phyloP scores from a whole-genome alignment of 768 basidiomycete genomes.

The Termitomyces sp. region DNA sequence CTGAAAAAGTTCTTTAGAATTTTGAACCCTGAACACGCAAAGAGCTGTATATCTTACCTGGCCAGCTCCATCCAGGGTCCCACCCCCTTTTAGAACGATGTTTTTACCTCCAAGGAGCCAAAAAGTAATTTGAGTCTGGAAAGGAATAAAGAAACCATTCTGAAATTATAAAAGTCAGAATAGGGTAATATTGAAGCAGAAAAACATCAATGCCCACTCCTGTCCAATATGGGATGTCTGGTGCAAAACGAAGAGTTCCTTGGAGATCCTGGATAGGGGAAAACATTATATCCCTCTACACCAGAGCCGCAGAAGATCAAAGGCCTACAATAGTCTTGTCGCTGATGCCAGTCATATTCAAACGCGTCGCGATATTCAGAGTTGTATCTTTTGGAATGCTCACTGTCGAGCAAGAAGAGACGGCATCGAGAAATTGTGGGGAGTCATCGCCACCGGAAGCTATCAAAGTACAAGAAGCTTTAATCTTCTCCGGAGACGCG shows the following conservation, averaged over 20 bases:
- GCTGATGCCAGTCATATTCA: slow-evolving; percentile 48
- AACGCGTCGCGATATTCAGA: slow-evolving; percentile 41
- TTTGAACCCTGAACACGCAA: neutral
- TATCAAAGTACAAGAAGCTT: slow-evolving; percentile 31
- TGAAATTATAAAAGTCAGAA: slow-evolving; percentile 9
- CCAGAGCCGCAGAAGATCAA: neutral
- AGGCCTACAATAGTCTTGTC: slow-evolving; percentile 44
- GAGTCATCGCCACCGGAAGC: slow-evolving; percentile 48
- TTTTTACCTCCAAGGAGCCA: slow-evolving; percentile 52
- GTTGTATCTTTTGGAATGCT: slow-evolving; percentile 40
- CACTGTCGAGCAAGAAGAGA: slow-evolving; percentile 34
- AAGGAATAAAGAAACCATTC: slow-evolving; percentile 49
- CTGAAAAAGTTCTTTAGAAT: slow-evolving; percentile 17
- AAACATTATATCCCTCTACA: neutral
- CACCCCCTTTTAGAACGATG: slow-evolving; percentile 49
- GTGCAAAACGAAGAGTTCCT: slow-evolving; percentile 46
- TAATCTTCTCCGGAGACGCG: neutral
- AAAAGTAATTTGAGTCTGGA: slow-evolving; percentile 49
- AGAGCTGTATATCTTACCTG: slow-evolving; percentile 32
- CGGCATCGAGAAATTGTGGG: slow-evolving; percentile 39
- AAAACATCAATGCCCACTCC: slow-evolving; percentile 24
- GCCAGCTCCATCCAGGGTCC: slow-evolving; percentile 60
- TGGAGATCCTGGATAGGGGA: slow-evolving; percentile 26
- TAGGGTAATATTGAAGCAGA: neutral
- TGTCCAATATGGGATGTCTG: slow-evolving; percentile 49